Conservation (phyloP, 2,329 filamentous ascomycete genomes). For the Colletotrichum coccodes region DNA sequence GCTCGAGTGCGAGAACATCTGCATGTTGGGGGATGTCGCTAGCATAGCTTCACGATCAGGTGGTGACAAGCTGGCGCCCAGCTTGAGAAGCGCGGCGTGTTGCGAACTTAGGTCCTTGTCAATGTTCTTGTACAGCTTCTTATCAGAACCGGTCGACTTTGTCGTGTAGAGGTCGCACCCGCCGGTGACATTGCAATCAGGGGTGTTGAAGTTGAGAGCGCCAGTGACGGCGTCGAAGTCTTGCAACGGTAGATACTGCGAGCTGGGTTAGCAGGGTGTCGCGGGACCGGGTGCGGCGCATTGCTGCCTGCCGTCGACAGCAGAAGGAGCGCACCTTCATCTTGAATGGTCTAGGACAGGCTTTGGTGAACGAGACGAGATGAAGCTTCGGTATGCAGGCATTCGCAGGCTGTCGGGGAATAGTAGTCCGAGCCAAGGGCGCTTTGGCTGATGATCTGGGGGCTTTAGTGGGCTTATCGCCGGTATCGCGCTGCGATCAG, state of each 20-base stretch:
- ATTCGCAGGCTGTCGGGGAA: constrained; percentile 8
- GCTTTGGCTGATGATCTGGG: neutral
- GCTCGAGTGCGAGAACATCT: constrained; percentile 79
- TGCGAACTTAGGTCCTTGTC: constrained; percentile 91
- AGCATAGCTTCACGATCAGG: constrained; percentile 79
- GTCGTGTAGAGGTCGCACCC: constrained; percentile 98
- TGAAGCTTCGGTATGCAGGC: constrained; percentile 5
- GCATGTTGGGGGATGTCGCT: constrained; percentile 68
- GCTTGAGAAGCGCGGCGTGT: constrained; percentile 86
- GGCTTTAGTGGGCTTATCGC: constrained; percentile 24
- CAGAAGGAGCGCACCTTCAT: constrained; percentile 35
- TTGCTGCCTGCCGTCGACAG: constrained; percentile 14
- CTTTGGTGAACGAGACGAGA: constrained; percentile 14
- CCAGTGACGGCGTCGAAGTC: constrained; percentile 92
- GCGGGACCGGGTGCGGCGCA: constrained; percentile 10
- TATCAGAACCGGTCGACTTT: constrained; percentile 93
- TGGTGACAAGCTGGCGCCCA: constrained; percentile 88
- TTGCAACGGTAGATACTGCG: constrained; percentile 87
- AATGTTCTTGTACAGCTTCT: constrained; percentile 97
- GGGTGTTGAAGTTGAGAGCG: constrained; percentile 94
- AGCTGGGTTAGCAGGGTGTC: constrained; percentile 23
- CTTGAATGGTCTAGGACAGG: constrained; percentile 24
- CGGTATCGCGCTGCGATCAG: constrained; percentile 26
- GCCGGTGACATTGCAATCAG: constrained; percentile 90
- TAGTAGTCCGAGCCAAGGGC: neutral